Base-by-base conservation (phyloP, 345 rosid species). In the Clarkia xantiana region DNA sequence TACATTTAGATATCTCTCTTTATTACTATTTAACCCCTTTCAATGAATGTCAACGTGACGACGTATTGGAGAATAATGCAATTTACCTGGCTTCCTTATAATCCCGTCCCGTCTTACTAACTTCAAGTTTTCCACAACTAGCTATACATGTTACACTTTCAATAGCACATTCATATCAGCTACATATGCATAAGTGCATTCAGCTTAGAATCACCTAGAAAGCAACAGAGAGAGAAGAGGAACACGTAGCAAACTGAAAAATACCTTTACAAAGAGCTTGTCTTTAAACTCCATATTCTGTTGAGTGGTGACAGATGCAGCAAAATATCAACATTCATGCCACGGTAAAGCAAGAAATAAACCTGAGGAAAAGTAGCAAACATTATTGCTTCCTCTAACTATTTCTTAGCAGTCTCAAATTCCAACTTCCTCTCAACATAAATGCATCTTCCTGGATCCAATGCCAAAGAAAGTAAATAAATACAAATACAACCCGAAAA, bases 191-290 rank as follows among this genome's bases (percentile, higher is more conserved):
- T 20, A 14, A 22, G 17, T 13, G 25, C 25, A n/a, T 4, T 45
- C 51, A 9, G 14, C 11, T 3, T 47, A 20, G 36, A 7, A 29
- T 29, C 36, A 20, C 20, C n/a, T 16, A 54, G 16, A 18, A 54
- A 42, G 15, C 14, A 9, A 19, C n/a, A n/a, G n/a, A 58, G 41
- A 51, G 42, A 47, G 52, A 42, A 14, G 61, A 29, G 47, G 3
- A 42, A 18, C 39, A n/a, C 42, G 15, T 19, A 18, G 16, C 53
- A 54, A 63, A 36, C 54, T 57, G 62, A 55, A 55, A n/a, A 53
- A 55, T 62, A 80, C 88, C 77, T 77, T 62, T 72, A 66, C 65
- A n/a, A 64, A 60, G 53, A 67, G 56, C 57, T 72, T 77, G 53
- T 75, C 81, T 46, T 75, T 79, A 48, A 69, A 25, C 41, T 80